Base-by-base conservation (phyloP, 2,329 filamentous ascomycete species). In the Blastomyces silverae region DNA sequence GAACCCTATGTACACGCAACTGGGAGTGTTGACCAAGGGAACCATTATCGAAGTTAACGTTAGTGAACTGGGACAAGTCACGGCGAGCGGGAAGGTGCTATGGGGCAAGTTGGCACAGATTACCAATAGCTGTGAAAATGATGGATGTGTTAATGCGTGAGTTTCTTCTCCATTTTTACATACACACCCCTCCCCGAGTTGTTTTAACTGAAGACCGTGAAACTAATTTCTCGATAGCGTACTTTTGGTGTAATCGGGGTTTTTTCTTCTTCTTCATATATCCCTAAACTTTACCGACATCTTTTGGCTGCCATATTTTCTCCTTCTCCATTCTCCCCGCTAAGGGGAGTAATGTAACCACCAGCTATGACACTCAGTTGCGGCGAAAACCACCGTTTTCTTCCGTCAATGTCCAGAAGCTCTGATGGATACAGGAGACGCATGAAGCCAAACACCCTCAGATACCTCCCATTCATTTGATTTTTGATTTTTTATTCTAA, bases 31-130 rank as follows among this genome's bases (percentile, higher is more conserved):
- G 73, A 93, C 90, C 59, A 92, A 92, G 79, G 91, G 91, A 68
- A 93, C 87, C 39, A 85, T 89, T 67, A 86, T 93, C 73, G 93
- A 97, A 79, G 92, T 97, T 72, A 96, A 99, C 75, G 92, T 97
- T 39, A 89, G 85, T 64, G 94, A 99, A 76, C 79, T 97, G 68
- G 94, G 94, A 68, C 81, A 97, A 67, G 91, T 95, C 20, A 97
- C 94, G 2, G 89, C 92, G 1, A 88, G 87, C 67, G 94, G 94
- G 68, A 97, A 97, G 80, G 91, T 96, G 10, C 91, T 93, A 7
- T 97, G 92, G 92, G 92, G 91, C 70, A 84, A 90, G 70, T 94
- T 88, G 79, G 90, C 89, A 8, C 89, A 92, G 77, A 83, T 90
- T 61, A 84, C 77, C 62, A 80, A 75, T 67, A 77, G 72, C 60